phyloP scores from a whole-genome alignment of 73 alveolate genomes.

The Uronychia setigera region DNA sequence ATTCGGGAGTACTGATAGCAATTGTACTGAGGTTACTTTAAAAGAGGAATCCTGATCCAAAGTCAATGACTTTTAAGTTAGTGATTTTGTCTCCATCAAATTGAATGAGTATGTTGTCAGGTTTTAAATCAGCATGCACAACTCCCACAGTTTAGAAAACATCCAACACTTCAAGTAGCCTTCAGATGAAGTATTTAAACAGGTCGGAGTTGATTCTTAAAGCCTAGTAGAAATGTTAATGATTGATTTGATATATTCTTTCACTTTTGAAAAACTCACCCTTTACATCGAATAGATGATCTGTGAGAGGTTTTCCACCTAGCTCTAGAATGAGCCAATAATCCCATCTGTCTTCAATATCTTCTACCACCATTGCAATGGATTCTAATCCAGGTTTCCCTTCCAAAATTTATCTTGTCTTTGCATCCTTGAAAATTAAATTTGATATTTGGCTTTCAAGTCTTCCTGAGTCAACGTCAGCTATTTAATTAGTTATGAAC shows the following conservation, averaged over 20 bases:
- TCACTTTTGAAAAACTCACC: constrained; percentile 84
- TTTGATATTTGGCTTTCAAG: constrained; percentile 13
- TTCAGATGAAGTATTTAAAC: constrained; percentile 48
- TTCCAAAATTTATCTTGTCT: neutral
- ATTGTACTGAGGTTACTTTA: constrained; percentile 19
- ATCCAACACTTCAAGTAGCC: constrained; percentile 56
- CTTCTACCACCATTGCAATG: constrained; percentile 40
- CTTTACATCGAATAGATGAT: constrained; percentile 65
- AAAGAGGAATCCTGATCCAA: constrained; percentile 68
- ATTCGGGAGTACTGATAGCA: constrained; percentile 76
- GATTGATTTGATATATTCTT: constrained; percentile 66
- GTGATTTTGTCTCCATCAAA: constrained; percentile 28
- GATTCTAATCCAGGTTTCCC: constrained; percentile 43
- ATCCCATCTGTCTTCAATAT: constrained; percentile 59
- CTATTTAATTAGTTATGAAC: neutral
- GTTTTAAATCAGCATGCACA: constrained; percentile 81
- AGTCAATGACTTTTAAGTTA: constrained; percentile 67
- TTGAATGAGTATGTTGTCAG: constrained; percentile 75
- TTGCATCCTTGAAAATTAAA: constrained; percentile 10
- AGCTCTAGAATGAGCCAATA: constrained; percentile 68
- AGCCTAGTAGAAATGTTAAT: constrained; percentile 47
- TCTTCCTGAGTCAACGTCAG: constrained; percentile 36
- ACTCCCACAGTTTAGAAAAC: constrained; percentile 33
- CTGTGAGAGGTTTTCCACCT: constrained; percentile 69
- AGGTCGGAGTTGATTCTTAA: constrained; percentile 21